phyloP scores from a whole-genome alignment of 352 stramenopile species.

The Phytopythium helicoides region DNA sequence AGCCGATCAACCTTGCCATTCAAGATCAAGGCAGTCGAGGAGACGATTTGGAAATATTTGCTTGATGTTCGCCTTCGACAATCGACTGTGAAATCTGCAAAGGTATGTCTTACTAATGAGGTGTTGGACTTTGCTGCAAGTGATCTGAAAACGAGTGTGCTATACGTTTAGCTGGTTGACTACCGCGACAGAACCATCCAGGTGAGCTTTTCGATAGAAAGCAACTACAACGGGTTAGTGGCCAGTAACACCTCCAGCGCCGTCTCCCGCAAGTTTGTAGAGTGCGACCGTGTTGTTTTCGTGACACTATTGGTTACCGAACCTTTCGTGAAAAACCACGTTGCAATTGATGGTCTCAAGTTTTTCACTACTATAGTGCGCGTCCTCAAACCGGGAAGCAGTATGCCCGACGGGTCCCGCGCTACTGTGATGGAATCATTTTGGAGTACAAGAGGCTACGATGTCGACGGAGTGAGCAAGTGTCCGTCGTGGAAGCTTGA shows the following conservation, averaged over 20 bases:
- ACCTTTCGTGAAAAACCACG: neutral
- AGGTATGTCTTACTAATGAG: neutral
- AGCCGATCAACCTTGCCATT: neutral
- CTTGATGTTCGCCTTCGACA: neutral
- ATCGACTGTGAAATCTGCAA: neutral
- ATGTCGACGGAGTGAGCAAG: slow-evolving; percentile 2
- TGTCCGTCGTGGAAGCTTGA: neutral
- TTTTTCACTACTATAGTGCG: neutral
- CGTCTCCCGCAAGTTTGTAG: neutral
- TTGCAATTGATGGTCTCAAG: neutral
- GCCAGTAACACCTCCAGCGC: neutral
- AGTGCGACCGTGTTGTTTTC: neutral
- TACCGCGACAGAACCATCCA: neutral
- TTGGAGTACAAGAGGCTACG: neutral
- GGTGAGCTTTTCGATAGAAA: neutral
- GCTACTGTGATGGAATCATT: neutral
- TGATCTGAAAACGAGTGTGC: neutral
- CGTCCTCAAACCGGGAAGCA: neutral
- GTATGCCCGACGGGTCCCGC: neutral
- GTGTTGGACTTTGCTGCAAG: too few relatives aligned
- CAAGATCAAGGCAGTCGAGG: neutral
- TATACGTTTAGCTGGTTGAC: neutral
- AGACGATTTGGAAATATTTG: neutral
- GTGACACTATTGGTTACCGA: neutral
- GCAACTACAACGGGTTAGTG: neutral